Conservation (phyloP, 2,329 filamentous ascomycete genomes). For the Colletotrichum horii region DNA sequence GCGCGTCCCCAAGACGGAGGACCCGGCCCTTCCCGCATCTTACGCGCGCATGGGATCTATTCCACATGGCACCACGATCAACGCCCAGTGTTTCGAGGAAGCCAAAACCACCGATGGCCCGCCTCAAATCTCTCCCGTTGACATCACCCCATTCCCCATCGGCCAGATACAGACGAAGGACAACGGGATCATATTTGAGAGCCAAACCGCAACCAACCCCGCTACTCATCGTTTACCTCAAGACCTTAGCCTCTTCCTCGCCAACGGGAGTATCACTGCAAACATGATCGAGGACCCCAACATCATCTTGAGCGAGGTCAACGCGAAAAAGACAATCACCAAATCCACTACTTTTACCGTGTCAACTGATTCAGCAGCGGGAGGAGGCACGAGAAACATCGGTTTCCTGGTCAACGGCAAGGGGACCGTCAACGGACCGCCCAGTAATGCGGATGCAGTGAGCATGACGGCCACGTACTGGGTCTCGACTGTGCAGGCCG, state of each 20-base stretch:
- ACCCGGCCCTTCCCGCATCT: conserved; percentile 25
- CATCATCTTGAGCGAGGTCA: conserved; percentile 30
- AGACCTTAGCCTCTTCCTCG: conserved; percentile 31
- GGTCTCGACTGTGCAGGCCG: background rate
- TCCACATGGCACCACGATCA: conserved; percentile 48
- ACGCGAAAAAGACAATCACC: conserved; percentile 33
- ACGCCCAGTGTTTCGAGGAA: conserved; percentile 37
- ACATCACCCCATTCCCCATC: conserved; percentile 32
- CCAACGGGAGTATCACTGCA: conserved; percentile 33
- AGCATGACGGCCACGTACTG: background rate
- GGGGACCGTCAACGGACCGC: background rate
- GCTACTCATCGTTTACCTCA: conserved; percentile 32
- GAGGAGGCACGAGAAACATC: conserved; percentile 36
- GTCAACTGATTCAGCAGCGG: conserved; percentile 22
- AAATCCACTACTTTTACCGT: conserved; percentile 34
- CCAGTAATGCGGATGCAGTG: background rate
- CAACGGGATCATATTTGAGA: background rate
- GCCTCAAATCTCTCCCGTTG: conserved; percentile 22
- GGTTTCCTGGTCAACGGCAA: conserved; percentile 30
- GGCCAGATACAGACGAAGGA: background rate
- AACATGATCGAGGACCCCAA: conserved; percentile 34
- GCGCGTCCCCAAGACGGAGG: conserved; percentile 35
- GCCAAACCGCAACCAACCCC: background rate
- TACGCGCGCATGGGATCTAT: conserved; percentile 45
- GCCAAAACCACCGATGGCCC: conserved; percentile 14